Conservation (phyloP, 1,284 basidiomycete species). For the Ustilago lituana region DNA sequence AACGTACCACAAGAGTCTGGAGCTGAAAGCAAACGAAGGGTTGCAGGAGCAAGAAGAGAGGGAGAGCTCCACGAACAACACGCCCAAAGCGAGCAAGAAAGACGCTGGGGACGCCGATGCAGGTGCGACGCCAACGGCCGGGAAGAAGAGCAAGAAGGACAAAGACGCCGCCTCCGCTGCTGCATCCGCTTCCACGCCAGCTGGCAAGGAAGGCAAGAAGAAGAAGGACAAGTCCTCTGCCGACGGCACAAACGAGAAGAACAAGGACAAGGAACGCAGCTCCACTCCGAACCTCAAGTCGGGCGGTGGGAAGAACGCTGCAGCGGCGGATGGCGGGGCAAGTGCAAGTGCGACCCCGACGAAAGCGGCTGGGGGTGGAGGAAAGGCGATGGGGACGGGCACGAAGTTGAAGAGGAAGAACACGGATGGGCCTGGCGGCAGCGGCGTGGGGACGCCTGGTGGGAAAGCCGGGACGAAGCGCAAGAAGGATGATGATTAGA, state of each 20-base stretch:
- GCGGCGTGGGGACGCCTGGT: conserved; percentile 5
- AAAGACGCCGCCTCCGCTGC: background rate
- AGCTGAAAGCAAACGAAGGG: conserved; percentile 57
- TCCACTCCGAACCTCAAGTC: conserved; percentile 16
- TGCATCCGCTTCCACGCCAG: background rate
- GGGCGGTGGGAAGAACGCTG: conserved; percentile 12
- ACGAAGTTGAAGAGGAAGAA: conserved; percentile 45
- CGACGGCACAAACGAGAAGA: conserved; percentile 1
- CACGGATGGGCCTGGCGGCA: conserved; percentile 6
- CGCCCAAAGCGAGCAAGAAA: conserved; percentile 17
- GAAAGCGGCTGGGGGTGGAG: conserved; percentile 1
- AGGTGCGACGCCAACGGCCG: background rate
- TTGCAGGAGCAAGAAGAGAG: conserved; percentile 22
- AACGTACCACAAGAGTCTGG: conserved; percentile 60
- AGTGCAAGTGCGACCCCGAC: conserved; percentile 14
- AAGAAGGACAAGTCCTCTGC: conserved; percentile 5
- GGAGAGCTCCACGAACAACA: conserved; percentile 2
- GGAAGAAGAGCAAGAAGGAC: conserved; percentile 30
- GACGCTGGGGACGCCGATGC: background rate
- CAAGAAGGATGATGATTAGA: conserved; percentile 49
- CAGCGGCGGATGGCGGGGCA: conserved; percentile 1
- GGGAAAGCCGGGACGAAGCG: conserved; percentile 28
- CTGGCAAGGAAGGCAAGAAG: conserved; percentile 6
- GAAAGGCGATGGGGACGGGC: conserved; percentile 5
- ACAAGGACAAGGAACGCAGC: conserved; percentile 33